Evolutionary conservation across 768 basidiomycete genomes (phyloP).

Genomic region (Termitomyces sp.): DNA sequence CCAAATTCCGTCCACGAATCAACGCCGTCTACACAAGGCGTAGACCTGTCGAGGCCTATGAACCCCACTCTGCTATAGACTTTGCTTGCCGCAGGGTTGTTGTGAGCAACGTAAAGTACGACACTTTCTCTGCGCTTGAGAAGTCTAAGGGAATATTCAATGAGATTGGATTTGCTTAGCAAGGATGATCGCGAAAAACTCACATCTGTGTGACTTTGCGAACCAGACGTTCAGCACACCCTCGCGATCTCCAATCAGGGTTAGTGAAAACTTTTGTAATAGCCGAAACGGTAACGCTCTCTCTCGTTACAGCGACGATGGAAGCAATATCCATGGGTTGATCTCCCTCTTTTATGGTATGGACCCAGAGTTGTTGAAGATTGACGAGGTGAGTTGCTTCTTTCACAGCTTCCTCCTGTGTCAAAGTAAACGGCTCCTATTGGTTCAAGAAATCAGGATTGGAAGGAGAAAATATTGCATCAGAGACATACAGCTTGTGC

Average conservation of each 20-base stretch:
- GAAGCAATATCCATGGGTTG: conserved; percentile 6
- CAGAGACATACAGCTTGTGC: conserved; percentile 3
- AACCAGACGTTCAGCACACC: conserved; percentile 58
- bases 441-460: background rate
- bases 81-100: conserved; percentile 43
- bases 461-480: background rate
- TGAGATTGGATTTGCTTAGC: background rate
- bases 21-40: conserved; percentile 28
- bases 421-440: conserved; percentile 6
- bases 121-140: conserved; percentile 34
- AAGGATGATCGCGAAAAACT: conserved; percentile 15
- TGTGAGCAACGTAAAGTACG: conserved; percentile 60
- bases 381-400: conserved; percentile 3
- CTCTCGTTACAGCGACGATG: conserved; percentile 35
- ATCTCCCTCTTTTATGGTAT: background rate
- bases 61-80: conserved; percentile 68
- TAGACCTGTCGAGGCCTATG: conserved; percentile 35
- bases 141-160: conserved; percentile 21
- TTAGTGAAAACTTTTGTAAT: conserved; percentile 72
- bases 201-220: conserved; percentile 49
- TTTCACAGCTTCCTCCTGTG: conserved; percentile 1
- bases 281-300: conserved; percentile 45
- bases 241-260: conserved; percentile 42
- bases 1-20: conserved; percentile 57
- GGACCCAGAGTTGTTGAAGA: conserved; percentile 6